Evolutionary conservation across 495 filamentous ascomycete genomes (phyloP), one percentile per base, ranked within the genome.

Genomic region (Daldinia childiae): DNA sequence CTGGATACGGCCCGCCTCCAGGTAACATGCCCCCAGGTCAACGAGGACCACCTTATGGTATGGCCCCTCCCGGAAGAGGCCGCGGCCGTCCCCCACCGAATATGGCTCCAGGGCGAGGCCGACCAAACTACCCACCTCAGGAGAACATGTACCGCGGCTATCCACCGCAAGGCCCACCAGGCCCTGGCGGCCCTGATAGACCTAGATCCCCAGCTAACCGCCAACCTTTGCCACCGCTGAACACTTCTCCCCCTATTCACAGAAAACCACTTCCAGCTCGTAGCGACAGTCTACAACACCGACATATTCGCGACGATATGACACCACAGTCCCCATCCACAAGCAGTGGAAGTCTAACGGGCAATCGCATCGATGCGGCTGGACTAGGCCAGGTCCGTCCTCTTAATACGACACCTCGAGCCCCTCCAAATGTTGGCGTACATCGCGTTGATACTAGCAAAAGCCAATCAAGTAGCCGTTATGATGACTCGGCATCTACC

Each of bases 321-420:
- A 76, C 76, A 0, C 69, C 78, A 6, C 68, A 67, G n/a, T 73
- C 76, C 17, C 67, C 77, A 48, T 64, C 71, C 0, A 71, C 87
- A 29, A 90, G 87, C 74, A 83, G 85, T 41, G 88, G 89, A 58
- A 91, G 90, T 71, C 83, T 93, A 64, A 86, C 85, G 17, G 84
- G 88, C 51, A 81, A 87, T 75, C 83, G 90, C 38, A 82, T 93
- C 56, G 89, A 92, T 73, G 87, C 89, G 73, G 86, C 87, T 64
- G 88, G 84, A 27, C 81, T 93, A 69, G 87, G 89, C 30, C 77
- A 77, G 59, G 78, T 87, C 26, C 69, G 71, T 51, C 60, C 72
- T n/a, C 64, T 71, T 15, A 74, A 76, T n/a, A 54, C 68, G 7
- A 65, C 64, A 24, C 17, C 38, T 12, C 62, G 68, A 38, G 36